phyloP scores from a whole-genome alignment of 2,329 filamentous ascomycete species.

The Plectosphaerella sp. region DNA sequence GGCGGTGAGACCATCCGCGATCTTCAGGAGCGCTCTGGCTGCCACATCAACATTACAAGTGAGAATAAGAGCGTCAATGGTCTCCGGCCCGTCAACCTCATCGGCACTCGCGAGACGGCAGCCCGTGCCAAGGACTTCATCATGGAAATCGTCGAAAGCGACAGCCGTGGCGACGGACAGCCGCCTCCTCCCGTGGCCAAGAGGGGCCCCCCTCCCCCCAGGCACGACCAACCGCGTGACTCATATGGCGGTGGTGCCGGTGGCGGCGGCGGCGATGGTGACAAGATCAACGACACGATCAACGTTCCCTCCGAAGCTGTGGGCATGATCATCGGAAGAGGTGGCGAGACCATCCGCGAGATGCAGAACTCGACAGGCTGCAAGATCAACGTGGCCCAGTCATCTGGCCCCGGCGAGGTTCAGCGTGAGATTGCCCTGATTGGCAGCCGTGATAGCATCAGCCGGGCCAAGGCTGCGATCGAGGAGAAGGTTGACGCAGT shows the following conservation, averaged over 20 bases:
- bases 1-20: conserved; percentile 91
- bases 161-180: conserved; percentile 57
- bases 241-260: conserved; percentile 20
- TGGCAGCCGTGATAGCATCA: conserved; percentile 72
- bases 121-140: conserved; percentile 80
- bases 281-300: conserved; percentile 79
- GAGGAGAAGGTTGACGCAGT: conserved; percentile 90
- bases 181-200: conserved; percentile 20
- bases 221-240: conserved; percentile 26
- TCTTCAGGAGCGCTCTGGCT: conserved; percentile 86
- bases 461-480: conserved; percentile 76
- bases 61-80: conserved; percentile 92
- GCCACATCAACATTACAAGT: conserved; percentile 91
- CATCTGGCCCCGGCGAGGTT: conserved; percentile 70
- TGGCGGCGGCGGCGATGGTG: conserved; percentile 33
- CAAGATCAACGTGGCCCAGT: conserved; percentile 90
- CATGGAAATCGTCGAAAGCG: conserved; percentile 90
- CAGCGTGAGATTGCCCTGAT: conserved; percentile 85
- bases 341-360: conserved; percentile 88
- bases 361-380: conserved; percentile 86
- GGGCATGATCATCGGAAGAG: conserved; percentile 95
- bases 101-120: conserved; percentile 71
- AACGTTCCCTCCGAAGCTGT: conserved; percentile 86
- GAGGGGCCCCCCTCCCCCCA: conserved; percentile 14
- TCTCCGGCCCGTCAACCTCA: conserved; percentile 83